Evolutionary conservation across 805 yeast species (phyloP), one percentile per base, ranked within the genome.

Genomic region (Jamesozyma spencerorum): DNA sequence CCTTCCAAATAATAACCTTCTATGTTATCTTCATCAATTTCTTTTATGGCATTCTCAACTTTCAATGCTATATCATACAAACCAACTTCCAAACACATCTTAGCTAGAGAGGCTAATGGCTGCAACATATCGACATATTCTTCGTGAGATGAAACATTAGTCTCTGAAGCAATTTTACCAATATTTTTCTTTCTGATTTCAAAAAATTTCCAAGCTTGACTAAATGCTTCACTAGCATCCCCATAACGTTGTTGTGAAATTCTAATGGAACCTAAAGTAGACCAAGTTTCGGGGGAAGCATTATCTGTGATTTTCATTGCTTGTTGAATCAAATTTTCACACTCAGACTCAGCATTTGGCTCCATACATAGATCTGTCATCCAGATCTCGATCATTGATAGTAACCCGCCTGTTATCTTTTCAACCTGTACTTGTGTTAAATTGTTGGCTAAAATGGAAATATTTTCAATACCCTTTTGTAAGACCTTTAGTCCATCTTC

Each of bases 321-420:
- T 49, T 73, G 74, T 10, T 72, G 62, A 40, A 88, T 80, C 48
- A 85, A 68, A 41, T 69, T 69, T 51, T 87, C 83, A 64, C 97
- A 92, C 58, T 77, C 72, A 7, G 59, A 18, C 62, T 92, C 97
- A 2, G 97, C 97, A 49, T 81, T 79, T 2, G 77, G 77, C 53
- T 85, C 94, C 95, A 88, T 86, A 66, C 97, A 88, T 47, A 88
- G 67, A 66, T 90, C 97, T 1, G 97, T 90, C 97, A 87, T 85
- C 95, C 95, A 88, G 42, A 85, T 82, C 62, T 90, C 98, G 54
- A 92, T 83, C 66, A 81, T 73, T 5, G 95, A 80, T 49, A 90
- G 79, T 20, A 85, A 66, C 0, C 90, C 95, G 55, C 79, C 83
- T 47, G 81, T 77, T 36, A 85, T 57, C 56, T 82, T 84, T 47